phyloP scores from a whole-genome alignment of 345 rosid genomes.

The Citrus cavaleriei region DNA sequence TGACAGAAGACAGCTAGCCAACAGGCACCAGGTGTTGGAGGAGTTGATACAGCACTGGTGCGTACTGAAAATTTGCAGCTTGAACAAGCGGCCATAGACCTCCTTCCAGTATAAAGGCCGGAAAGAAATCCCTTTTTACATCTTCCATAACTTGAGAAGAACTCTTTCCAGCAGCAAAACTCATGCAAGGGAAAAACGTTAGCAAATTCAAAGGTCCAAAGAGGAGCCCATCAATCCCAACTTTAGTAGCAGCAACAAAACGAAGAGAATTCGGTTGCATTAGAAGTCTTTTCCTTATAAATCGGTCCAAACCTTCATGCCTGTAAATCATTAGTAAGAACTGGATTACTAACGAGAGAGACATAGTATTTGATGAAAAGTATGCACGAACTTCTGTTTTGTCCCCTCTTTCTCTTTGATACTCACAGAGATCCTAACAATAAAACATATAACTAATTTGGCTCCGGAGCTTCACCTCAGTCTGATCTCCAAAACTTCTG shows the following conservation, averaged over 20 bases:
- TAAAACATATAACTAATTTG: too few species aligned
- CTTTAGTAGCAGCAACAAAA: slow-evolving; percentile 83
- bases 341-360: not conserved
- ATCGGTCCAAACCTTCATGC: slow-evolving; percentile 77
- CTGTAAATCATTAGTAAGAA: slow-evolving; percentile 26
- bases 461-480: not conserved
- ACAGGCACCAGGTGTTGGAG: slow-evolving; percentile 78
- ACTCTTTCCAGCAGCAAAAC: slow-evolving; percentile 69
- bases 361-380: not conserved
- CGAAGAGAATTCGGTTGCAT: slow-evolving; percentile 56
- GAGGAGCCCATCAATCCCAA: slow-evolving; percentile 80
- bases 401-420: too few species aligned
- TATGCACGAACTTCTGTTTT: not conserved
- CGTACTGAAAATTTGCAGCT: slow-evolving; percentile 72
- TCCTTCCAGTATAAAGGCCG: slow-evolving; percentile 74
- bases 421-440: too few species aligned
- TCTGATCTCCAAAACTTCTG: not conserved
- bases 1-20: slow-evolving; percentile 77
- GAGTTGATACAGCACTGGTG: slow-evolving; percentile 83
- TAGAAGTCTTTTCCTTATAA: slow-evolving; percentile 58
- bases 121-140: slow-evolving; percentile 80
- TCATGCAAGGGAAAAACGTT: slow-evolving; percentile 81
- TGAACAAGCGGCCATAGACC: slow-evolving; percentile 84
- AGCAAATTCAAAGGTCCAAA: slow-evolving; percentile 83
- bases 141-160: slow-evolving; percentile 64